phyloP scores from a whole-genome alignment of 192 early-diverging fungal species.

The Paraglomus brasilianum region DNA sequence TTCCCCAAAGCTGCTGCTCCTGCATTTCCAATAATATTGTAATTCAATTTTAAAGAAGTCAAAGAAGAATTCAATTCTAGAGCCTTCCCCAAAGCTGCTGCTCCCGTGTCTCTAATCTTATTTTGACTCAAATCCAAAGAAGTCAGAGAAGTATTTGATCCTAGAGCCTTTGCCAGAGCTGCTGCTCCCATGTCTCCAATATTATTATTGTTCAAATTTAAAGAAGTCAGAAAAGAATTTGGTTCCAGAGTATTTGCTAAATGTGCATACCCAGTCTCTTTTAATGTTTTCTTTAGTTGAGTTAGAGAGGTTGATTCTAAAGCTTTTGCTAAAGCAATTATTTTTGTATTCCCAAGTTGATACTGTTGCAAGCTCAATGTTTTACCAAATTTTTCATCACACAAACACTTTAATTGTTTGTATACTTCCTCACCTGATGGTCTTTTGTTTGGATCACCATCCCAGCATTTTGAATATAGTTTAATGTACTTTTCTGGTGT shows the following conservation, averaged over 20 bases:
- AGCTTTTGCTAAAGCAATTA: too few species aligned
- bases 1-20: neutral
- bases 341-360: too few species aligned
- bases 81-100: neutral
- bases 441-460: too few species aligned
- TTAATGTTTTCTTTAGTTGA: too few species aligned
- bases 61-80: conserved; percentile 7
- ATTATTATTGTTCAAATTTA: neutral
- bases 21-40: neutral
- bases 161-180: conserved; percentile 2
- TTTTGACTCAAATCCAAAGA: conserved; percentile 1
- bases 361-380: too few species aligned
- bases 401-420: too few species aligned
- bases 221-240: neutral
- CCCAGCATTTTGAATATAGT: too few species aligned
- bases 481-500: too few species aligned
- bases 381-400: too few species aligned
- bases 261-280: too few species aligned
- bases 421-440: too few species aligned
- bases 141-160: conserved; percentile 7
- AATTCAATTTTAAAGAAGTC: neutral
- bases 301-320: too few species aligned
- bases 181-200: neutral
- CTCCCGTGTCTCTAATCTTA: conserved; percentile 4
- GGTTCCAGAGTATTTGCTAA: neutral